Evolutionary conservation across 495 filamentous ascomycete species (phyloP).

Genomic region (Neurospora cerealis): DNA sequence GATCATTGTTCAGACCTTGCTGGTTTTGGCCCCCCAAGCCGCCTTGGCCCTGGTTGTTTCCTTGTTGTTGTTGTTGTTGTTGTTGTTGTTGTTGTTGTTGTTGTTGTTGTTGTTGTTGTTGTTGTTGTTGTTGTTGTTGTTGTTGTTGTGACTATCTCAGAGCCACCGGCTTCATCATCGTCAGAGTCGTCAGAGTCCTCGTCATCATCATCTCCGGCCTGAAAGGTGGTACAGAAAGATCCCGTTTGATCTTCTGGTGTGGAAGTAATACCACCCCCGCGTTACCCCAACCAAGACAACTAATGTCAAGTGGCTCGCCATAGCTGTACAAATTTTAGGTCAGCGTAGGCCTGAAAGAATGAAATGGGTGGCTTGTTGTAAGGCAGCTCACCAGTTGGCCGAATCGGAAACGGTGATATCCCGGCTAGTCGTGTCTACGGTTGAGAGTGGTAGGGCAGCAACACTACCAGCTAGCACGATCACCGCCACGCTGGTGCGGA

Average conservation of each 20-base stretch:
- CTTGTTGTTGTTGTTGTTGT: background rate
- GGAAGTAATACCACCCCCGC: background rate
- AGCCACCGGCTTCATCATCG: background rate
- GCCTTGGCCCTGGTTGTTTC: background rate
- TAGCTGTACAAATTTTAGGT: background rate
- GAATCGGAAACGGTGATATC: constrained; percentile 4
- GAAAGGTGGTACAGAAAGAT: background rate
- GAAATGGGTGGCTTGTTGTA: background rate
- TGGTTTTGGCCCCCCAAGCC: background rate
- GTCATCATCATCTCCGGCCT: background rate
- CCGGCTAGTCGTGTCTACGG: constrained; percentile 1
- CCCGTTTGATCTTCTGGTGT: background rate
- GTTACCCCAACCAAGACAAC: background rate
- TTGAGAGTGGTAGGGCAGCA: constrained; percentile 3
- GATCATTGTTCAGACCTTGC: background rate
- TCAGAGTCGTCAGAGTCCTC: background rate
- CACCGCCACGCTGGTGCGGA: constrained; percentile 9
- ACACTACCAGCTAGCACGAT: constrained; percentile 4
- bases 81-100: background rate
- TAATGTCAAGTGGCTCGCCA: background rate
- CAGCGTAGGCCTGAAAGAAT: background rate
- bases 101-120: background rate
- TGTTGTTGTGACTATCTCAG: background rate
- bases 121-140: background rate
- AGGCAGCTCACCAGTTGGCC: constrained; percentile 5